Base-by-base conservation (phyloP, 148 eudicot species). In the Vaccinium macrocarpon region DNA sequence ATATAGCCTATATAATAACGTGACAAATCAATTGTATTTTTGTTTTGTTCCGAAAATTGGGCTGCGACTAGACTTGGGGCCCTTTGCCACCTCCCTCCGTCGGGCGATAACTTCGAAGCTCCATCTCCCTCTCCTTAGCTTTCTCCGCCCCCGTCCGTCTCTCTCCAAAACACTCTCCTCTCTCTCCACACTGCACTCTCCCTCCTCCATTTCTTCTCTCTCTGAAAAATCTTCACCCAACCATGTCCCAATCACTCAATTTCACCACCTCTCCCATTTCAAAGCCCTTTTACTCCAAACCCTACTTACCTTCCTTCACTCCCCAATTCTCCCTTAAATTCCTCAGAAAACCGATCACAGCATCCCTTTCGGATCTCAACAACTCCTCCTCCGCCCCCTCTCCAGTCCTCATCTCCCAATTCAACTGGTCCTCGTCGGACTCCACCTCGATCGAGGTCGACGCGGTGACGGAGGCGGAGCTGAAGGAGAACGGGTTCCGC, bases 401-500 rank as follows among this genome's bases (percentile, higher is more conserved):
- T 14, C 86, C 82, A 5, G 79, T 57, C 19, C 51, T 81, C 0
- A 15, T 49, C 51, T 75, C 88, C 19, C 56, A 66, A 12, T 25
- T 66, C 5, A 53, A 9, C 42, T 15, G 79, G 38, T 72, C 56
- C 5, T 23, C 51, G 42, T 70, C 51, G 25, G 68, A 90, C 80
- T 82, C 86, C 25, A 46, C 87, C 29, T 88, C 92, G 38, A 88
- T 93, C 79, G 98, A 94, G 84, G 97, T 96, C 2, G 98, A 94
- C 79, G 72, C 95, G 1, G 99, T 94, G 57, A 94, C 98, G 32
- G 99, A 94, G 84, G 89, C 93, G 55, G 99, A 96, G 89, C 85
- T 96, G 61, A 94, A 94, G 90, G 98, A 94, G 91, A 96, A 96
- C 18, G 99, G 99, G 6, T 96, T 96, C 86, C 83, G 98, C 46